Percentiles rank a stretch among this genome's conserved stretches.
Conservation (phyloP, 345 rosid species). For the Eutrema yunnanense region DNA sequence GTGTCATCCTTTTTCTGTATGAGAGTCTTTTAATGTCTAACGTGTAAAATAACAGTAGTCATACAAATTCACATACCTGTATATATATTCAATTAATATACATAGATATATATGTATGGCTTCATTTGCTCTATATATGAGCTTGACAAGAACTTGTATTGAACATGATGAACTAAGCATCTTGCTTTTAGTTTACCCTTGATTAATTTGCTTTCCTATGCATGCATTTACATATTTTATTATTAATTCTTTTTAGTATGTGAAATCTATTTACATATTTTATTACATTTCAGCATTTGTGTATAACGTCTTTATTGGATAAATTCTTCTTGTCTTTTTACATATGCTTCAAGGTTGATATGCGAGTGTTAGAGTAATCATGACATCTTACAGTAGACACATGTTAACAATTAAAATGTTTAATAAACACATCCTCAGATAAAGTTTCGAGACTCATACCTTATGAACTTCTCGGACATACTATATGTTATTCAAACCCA, state of each 20-base stretch:
- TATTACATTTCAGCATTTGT: not conserved
- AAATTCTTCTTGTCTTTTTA: not conserved
- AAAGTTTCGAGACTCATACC: not conserved
- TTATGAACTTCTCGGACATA: not conserved
- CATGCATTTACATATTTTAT: conserved; percentile 5
- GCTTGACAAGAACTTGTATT: conserved; percentile 12
- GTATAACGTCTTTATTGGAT: not conserved
- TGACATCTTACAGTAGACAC: not conserved
- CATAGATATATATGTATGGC: not conserved
- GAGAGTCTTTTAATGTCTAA: conserved; percentile 23
- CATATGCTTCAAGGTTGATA: not conserved
- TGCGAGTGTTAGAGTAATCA: not conserved
- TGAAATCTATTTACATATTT: not conserved
- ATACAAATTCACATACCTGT: conserved; percentile 10
- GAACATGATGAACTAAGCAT: conserved; percentile 9
- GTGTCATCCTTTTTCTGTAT: conserved; percentile 12
- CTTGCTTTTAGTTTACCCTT: not conserved
- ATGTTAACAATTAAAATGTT: not conserved
- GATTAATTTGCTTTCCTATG: not conserved
- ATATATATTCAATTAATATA: not conserved
- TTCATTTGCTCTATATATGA: conserved; percentile 1
- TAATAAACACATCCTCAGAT: not conserved
- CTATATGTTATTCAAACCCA: not conserved
- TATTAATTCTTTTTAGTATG: not conserved
- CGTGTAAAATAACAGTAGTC: conserved; percentile 30